These are phyloP conservation scores for Agrostemma githago DNA, from an alignment of 148 eudicot species.

Conservation along the genomic window DNA sequence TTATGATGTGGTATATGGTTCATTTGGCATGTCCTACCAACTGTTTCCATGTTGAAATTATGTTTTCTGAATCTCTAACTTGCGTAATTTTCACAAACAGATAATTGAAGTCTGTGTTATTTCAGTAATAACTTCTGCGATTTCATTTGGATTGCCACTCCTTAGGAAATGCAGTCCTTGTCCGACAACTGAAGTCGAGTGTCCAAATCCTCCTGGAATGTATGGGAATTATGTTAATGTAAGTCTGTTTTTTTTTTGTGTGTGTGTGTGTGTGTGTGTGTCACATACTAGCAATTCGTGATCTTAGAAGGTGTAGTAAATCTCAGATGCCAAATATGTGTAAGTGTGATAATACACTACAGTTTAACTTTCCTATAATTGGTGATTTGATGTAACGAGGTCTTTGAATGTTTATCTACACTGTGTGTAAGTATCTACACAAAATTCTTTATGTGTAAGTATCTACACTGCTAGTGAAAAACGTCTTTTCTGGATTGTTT, in stretches of 20 bases:
- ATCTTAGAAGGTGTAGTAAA: neutral
- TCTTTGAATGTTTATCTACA: neutral
- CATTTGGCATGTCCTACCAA: neutral
- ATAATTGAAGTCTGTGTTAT: constrained; percentile 88
- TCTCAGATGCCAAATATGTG: neutral
- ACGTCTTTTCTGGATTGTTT: too few species aligned
- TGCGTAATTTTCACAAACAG: constrained; percentile 35
- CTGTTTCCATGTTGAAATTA: neutral
- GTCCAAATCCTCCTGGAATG: constrained; percentile 96
- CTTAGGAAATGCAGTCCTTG: constrained; percentile 87
- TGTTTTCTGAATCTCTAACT: constrained; percentile 15
- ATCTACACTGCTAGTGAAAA: neutral
- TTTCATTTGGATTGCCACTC: constrained; percentile 95
- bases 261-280: neutral
- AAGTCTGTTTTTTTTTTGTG: constrained; percentile 24
- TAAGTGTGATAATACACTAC: neutral
- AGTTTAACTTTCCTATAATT: neutral
- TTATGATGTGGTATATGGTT: constrained; percentile 1
- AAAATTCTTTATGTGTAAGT: neutral
- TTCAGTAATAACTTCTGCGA: constrained; percentile 76
- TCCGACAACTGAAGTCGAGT: constrained; percentile 77
- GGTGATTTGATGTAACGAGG: neutral
- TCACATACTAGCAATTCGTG: neutral
- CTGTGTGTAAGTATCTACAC: neutral
- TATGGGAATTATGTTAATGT: constrained; percentile 98